A percentile compares a stretch with the other conserved stretches of the same genome.
These are phyloP conservation scores for Raphanus hybrid DNA, from an alignment of 441 rosid species.

Conservation along the genomic window DNA sequence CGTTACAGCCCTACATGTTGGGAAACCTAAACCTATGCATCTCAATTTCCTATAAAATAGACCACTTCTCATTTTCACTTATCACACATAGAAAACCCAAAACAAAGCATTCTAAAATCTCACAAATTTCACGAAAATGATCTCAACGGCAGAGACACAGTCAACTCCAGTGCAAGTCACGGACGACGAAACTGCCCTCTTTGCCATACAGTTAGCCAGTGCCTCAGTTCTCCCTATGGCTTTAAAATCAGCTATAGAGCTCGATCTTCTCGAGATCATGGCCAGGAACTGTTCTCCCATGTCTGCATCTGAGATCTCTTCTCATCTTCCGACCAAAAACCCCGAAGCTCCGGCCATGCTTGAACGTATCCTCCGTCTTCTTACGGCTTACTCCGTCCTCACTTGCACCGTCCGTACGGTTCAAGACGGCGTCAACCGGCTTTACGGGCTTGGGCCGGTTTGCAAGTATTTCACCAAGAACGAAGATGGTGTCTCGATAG, in stretches of 20 bases:
- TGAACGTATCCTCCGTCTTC: conserved; percentile 3
- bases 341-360: conserved; percentile 7
- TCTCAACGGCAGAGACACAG: background rate
- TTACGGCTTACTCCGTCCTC: conserved; percentile 8
- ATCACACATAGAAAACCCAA: background rate
- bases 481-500: conserved; percentile 12
- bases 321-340: conserved; percentile 9
- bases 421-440: background rate
- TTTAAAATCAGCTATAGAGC: conserved; percentile 2
- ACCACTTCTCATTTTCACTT: background rate
- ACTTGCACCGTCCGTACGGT: conserved; percentile 3
- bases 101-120: conserved; percentile 2
- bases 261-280: conserved; percentile 8
- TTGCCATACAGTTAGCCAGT: conserved; percentile 13
- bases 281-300: conserved; percentile 6
- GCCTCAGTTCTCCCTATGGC: conserved; percentile 9
- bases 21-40: background rate
- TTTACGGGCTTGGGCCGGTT: conserved; percentile 3
- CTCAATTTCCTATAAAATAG: background rate
- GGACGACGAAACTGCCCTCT: background rate
- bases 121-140: background rate
- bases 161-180: conserved; percentile 8
- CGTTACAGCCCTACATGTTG: background rate
- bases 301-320: conserved; percentile 7
- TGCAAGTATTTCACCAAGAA: conserved; percentile 3